Base-by-base conservation (phyloP, 106 monocot species). In the Amphibolis antarctica region DNA sequence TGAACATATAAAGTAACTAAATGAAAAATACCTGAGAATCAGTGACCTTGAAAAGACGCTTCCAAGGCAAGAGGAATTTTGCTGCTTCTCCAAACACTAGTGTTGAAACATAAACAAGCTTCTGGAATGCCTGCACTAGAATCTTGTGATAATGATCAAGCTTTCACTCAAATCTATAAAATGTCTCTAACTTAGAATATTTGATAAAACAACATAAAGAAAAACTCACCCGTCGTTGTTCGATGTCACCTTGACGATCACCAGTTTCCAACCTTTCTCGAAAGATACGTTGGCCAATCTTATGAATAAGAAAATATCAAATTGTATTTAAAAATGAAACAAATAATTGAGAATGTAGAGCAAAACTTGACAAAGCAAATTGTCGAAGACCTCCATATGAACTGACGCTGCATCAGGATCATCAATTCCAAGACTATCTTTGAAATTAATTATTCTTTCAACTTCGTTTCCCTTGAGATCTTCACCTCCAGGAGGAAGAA, bases 51-150 rank as follows among this genome's bases (percentile, higher is more conserved):
- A 98, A 91, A 77, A 98, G 62, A 51, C 98, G 87, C 77, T 98
- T 98, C 98, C 98, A 98, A 53, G 98, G 98, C 66, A 98, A 67
- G 59, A 98, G 91, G 67, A 98, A 98, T 42, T 76, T 85, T 67
- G 98, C 78, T 29, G 72, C 72, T 55, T 65, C 64, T 65, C 64
- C 64, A 65, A 73, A 73, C 26, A 73, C 57, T 48, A 73, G 72
- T 5, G 72, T 66, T 53, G 98, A 98, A 63, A 98, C 85, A 77
- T 98, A 91, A 19, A 98, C 71, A 46, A 91, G 86, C 65, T 88
- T 90, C 49, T 91, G 98, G 86, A 98, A 98, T 67, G 98, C 98
- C 98, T 98, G 86, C 36, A 30, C 46, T 66, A 18, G 5, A 62
- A 66, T 66, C 25, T 64, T 55, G 64, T 48, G 4, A 36, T 48